A percentile compares a stretch with the other conserved stretches of the same genome.
Evolutionary conservation across 306 rosid species (phyloP).

Genomic region (Dryas alaskensis): DNA sequence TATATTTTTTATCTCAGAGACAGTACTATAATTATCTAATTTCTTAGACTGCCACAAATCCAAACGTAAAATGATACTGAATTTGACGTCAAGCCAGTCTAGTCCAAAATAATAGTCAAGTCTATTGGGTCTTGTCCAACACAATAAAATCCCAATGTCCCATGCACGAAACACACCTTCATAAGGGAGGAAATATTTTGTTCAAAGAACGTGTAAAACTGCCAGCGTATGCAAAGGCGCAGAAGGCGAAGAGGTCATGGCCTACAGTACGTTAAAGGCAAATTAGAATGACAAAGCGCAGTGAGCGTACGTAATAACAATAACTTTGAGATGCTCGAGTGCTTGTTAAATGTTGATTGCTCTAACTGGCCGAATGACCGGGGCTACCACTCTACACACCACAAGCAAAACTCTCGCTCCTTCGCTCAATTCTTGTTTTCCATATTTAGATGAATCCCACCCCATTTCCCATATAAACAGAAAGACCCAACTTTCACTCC

Average conservation of each 20-base stretch:
- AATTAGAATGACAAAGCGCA: neutral
- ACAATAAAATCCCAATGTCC: too few relatives aligned
- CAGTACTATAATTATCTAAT: too few relatives aligned
- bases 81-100: too few relatives aligned
- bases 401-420: conserved; percentile 19
- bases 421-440: neutral
- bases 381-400: conserved; percentile 16
- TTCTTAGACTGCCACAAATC: too few relatives aligned
- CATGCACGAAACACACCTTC: too few relatives aligned
- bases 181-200: too few relatives aligned
- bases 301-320: neutral
- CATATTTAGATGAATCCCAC: neutral
- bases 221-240: neutral
- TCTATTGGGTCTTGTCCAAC: too few relatives aligned
- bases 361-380: conserved; percentile 13
- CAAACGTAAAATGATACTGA: too few relatives aligned
- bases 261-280: neutral
- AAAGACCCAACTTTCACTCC: neutral
- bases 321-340: neutral
- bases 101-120: too few relatives aligned
- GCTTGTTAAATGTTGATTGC: neutral
- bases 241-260: neutral
- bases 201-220: neutral
- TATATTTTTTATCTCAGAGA: too few relatives aligned
- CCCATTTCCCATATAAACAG: neutral